Evolutionary conservation across 257 asterid species (phyloP).

Genomic region (Verbena officinalis): DNA sequence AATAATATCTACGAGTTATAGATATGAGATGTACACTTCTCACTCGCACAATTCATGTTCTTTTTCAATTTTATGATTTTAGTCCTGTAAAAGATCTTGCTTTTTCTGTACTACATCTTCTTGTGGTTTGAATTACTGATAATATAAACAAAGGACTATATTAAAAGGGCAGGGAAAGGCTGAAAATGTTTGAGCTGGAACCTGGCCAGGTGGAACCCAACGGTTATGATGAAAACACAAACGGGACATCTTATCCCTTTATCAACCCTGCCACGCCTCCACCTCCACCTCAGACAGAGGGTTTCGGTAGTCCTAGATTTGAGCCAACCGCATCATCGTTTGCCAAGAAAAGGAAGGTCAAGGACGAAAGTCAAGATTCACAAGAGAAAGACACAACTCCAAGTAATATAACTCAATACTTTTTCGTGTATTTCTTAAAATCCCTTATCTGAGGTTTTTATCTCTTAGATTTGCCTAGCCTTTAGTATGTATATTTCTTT

Average conservation of each 20-base stretch:
- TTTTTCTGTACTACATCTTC: not conserved
- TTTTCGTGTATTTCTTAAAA: constrained; percentile 8
- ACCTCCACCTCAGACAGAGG: constrained; percentile 29
- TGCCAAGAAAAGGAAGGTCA: constrained; percentile 33
- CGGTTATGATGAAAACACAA: constrained; percentile 16
- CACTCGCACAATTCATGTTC: not conserved
- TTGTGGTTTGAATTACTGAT: constrained; percentile 16
- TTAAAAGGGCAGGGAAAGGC: constrained; percentile 14
- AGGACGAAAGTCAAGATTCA: constrained; percentile 28
- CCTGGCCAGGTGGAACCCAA: constrained; percentile 41
- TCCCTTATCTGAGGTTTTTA: not conserved
- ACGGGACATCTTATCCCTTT: constrained; percentile 16
- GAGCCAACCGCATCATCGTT: constrained; percentile 20
- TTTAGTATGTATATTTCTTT: no score
- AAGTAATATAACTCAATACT: constrained; percentile 38
- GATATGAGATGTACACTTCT: not conserved
- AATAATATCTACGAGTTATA: not conserved
- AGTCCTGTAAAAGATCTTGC: not conserved
- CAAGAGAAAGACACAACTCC: constrained; percentile 41
- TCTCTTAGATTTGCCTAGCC: not conserved
- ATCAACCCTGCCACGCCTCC: constrained; percentile 20
- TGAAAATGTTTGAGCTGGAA: constrained; percentile 40
- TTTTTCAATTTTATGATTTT: not conserved
- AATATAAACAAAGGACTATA: not conserved
- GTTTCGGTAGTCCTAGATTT: constrained; percentile 27